Conservation (phyloP, 2,329 filamentous ascomycete species). For the Pseudogymnoascus sp. region DNA sequence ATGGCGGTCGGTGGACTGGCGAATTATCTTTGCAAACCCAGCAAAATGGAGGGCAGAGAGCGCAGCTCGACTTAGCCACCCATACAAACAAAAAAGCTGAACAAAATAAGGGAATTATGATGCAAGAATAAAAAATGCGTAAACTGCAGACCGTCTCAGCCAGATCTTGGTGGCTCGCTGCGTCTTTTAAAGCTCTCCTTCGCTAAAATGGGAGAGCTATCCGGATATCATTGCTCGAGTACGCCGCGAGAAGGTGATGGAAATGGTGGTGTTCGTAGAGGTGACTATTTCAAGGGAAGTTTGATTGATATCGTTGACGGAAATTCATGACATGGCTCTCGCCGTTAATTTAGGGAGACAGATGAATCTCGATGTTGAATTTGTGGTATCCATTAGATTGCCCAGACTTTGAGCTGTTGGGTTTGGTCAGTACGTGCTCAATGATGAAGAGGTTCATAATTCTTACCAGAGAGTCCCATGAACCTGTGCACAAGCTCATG, state of each 20-base stretch:
- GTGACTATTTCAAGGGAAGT: background rate
- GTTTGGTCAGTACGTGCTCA: conserved; percentile 27
- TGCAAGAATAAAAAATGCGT: conserved; percentile 30
- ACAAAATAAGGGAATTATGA: conserved; percentile 36
- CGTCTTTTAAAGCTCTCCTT: conserved; percentile 10
- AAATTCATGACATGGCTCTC: conserved; percentile 6
- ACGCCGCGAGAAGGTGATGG: conserved; percentile 9
- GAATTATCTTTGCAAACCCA: conserved; percentile 8
- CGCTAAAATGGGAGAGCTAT: conserved; percentile 9
- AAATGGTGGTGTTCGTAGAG: conserved; percentile 6
- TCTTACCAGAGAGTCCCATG: conserved; percentile 97
- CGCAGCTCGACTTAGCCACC: conserved; percentile 23
- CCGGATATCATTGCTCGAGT: conserved; percentile 10
- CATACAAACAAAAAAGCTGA: conserved; percentile 24
- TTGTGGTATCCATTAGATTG: conserved; percentile 34
- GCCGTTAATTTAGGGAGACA: conserved; percentile 13
- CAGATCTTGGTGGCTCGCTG: background rate
- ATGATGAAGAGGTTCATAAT: conserved; percentile 11
- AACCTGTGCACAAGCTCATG: conserved; percentile 98
- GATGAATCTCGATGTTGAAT: conserved; percentile 11
- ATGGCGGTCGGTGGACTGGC: conserved; percentile 3
- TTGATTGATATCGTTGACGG: conserved; percentile 1
- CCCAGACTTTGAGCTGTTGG: conserved; percentile 76
- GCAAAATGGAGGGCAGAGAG: conserved; percentile 6
- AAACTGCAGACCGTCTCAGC: conserved; percentile 3